These are phyloP conservation scores for Coniochaeta sp. DNA, from an alignment of 2,329 filamentous ascomycete genomes.

Conservation along the genomic window DNA sequence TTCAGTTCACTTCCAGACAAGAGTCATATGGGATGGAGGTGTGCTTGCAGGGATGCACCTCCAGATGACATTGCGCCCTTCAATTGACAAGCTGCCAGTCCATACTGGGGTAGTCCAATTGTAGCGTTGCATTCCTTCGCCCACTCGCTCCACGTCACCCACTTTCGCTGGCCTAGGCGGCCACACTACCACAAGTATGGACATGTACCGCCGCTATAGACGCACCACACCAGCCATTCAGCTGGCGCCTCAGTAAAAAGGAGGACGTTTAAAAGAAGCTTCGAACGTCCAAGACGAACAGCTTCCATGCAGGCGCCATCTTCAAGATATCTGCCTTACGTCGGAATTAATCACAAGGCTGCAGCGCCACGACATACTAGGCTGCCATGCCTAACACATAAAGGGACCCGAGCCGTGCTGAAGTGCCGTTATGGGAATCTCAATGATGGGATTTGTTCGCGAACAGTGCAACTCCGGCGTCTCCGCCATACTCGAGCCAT, in stretches of 20 bases:
- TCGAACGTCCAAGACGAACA: not conserved
- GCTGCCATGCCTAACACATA: not conserved
- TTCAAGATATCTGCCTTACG: not conserved
- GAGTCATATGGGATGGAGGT: not conserved
- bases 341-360: not conserved
- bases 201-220: too few species aligned
- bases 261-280: not conserved
- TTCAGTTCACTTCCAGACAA: not conserved
- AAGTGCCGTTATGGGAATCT: too few species aligned
- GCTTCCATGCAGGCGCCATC: not conserved
- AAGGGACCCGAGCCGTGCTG: too few species aligned
- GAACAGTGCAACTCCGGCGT: not conserved
- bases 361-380: not conserved
- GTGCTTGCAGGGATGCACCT: not conserved
- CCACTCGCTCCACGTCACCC: not conserved
- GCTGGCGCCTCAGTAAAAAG: not conserved
- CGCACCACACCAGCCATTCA: not conserved
- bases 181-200: too few species aligned
- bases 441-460: not conserved
- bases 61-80: not conserved
- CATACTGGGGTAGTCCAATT: not conserved
- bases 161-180: not conserved
- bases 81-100: conserved; percentile 1
- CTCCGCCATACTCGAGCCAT: not conserved
- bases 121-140: not conserved